These are phyloP conservation scores for Cutaneotrichosporon sp. DNA, from an alignment of 1,284 basidiomycete species.

Conservation along the genomic window DNA sequence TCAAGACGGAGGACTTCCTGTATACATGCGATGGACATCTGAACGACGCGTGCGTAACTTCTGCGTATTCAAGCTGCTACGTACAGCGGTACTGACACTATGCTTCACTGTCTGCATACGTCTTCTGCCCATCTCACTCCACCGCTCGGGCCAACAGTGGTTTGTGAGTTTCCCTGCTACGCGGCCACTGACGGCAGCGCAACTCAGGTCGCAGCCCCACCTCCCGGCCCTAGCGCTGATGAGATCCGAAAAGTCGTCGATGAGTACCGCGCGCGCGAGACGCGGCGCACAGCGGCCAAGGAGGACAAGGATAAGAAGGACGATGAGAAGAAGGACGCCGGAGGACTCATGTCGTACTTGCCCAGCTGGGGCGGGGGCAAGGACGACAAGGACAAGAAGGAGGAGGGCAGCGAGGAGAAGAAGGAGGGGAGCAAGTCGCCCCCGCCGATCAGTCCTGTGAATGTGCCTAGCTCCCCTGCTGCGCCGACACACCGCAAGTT, in stretches of 20 bases:
- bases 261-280: constrained; percentile 41
- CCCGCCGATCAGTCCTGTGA: constrained; percentile 8
- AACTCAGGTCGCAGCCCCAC: constrained; percentile 30
- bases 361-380: not conserved
- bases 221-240: constrained; percentile 35
- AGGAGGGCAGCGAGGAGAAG: constrained; percentile 1
- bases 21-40: constrained; percentile 47
- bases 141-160: constrained; percentile 11
- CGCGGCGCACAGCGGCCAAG: constrained; percentile 24
- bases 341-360: no score
- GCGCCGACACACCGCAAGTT: constrained; percentile 41
- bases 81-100: no score
- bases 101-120: not conserved
- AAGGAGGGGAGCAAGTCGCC: constrained; percentile 4
- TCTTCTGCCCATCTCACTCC: not conserved
- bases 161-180: constrained; percentile 16
- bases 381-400: constrained; percentile 5
- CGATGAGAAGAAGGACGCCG: not conserved
- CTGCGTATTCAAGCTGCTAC: no score
- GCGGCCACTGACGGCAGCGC: constrained; percentile 28
- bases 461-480: constrained; percentile 12
- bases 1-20: constrained; percentile 45
- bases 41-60: constrained; percentile 37
- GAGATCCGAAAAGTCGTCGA: constrained; percentile 47
- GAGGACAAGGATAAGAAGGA: constrained; percentile 19